Evolutionary conservation across 2,329 filamentous ascomycete species (phyloP), one percentile per base, ranked within the genome.

Genomic region (Albifimbria verrucaria): DNA sequence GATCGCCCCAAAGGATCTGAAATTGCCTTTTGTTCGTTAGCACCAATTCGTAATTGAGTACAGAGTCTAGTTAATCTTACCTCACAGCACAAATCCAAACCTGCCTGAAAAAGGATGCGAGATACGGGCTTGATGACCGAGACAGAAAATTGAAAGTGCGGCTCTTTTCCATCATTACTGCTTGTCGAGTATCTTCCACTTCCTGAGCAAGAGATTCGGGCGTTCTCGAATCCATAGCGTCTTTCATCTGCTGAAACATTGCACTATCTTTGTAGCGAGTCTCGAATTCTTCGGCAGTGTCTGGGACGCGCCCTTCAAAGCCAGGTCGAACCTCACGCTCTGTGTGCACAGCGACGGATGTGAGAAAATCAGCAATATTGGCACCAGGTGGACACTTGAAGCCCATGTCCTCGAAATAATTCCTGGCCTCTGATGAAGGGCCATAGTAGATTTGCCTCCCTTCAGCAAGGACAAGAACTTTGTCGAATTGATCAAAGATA

Each of bases 331-430:
- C 82, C 25, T 77, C 73, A 22, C 86, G 77, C 60, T 87, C 85
- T 2, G 79, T 79, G 3, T 79, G 77, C 56, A 88, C 85, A 1
- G 85, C 88, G 7, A 88, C 75, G 0, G 83, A 83, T 2, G 86
- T 89, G 36, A 89, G 68, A 68, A 89, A 89, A 63, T 89, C 87
- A 6, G 86, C 83, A 2, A 84, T 83, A 4, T 85, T 89, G 54
- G 82, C 66, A 17, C 72, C 64, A 0, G 62, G 57, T n/a, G 66
- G 65, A 32, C 67, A 83, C 48, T 81, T 62, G 65, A 86, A 89
- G 10, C 86, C 87, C 17, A 89, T 74, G 48, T 83, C 75, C 54
- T 83, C 75, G 63, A 90, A 89, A 67, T 88, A 90, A 53, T 81
- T 73, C 52, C 77, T 80, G 3, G 87, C 87, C 44, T 81, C 75